These are phyloP conservation scores for Phytopythium vexans DNA, from an alignment of 352 stramenopile species.

Conservation along the genomic window DNA sequence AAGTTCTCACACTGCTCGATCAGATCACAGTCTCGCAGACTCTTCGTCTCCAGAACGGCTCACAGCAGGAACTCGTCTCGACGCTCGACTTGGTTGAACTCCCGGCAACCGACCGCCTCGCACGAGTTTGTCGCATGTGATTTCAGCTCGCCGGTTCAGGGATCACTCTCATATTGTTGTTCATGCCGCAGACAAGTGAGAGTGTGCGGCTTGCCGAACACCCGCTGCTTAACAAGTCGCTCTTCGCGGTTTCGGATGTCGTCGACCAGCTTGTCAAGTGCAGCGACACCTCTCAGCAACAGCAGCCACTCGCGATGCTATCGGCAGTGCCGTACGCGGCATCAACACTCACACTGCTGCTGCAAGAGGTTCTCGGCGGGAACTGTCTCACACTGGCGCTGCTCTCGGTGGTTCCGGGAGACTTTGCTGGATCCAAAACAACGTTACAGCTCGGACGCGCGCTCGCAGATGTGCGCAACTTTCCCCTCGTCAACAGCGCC, in stretches of 20 bases:
- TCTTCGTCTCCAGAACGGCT: constrained; percentile 26
- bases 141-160: neutral
- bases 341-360: constrained; percentile 33
- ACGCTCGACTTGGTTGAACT: constrained; percentile 43
- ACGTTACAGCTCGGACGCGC: constrained; percentile 32
- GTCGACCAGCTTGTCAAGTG: constrained; percentile 10
- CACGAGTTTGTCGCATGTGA: constrained; percentile 20
- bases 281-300: neutral
- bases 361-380: constrained; percentile 48
- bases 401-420: constrained; percentile 30
- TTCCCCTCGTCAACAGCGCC: constrained; percentile 57
- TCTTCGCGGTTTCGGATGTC: constrained; percentile 44
- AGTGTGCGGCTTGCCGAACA: constrained; percentile 41
- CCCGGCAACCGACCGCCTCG: constrained; percentile 45
- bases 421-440: constrained; percentile 34
- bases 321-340: constrained; percentile 15
- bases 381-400: constrained; percentile 52
- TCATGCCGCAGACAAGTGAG: constrained; percentile 14
- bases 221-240: constrained; percentile 52
- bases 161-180: neutral
- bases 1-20: neutral
- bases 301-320: neutral
- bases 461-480: constrained; percentile 31
- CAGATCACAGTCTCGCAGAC: constrained; percentile 44
- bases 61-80: constrained; percentile 38